Conservation (phyloP, 805 yeast species). For the Metschnikowia amazonensis region DNA sequence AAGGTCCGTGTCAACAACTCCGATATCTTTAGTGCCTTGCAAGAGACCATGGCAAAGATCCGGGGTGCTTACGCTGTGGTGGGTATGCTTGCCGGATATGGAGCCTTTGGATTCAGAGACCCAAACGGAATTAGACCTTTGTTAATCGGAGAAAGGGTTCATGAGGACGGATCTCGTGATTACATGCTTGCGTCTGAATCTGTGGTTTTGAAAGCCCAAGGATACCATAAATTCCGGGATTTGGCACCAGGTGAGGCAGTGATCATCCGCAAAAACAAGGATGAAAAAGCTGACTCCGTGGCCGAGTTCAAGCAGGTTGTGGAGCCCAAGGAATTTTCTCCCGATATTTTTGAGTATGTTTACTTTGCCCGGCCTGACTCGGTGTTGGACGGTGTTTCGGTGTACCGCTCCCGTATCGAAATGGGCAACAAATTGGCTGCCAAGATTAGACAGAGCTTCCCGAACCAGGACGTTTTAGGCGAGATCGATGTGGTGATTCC, state of each 20-base stretch:
- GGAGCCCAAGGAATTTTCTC: slow-evolving; percentile 73
- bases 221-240: slow-evolving; percentile 75
- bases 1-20: slow-evolving; percentile 88
- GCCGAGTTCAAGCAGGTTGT: slow-evolving; percentile 89
- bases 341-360: slow-evolving; percentile 95
- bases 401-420: slow-evolving; percentile 83
- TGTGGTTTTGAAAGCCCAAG: slow-evolving; percentile 90
- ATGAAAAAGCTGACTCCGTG: slow-evolving; percentile 28
- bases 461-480: slow-evolving; percentile 40
- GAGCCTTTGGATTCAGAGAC: slow-evolving; percentile 92
- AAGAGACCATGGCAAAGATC: slow-evolving; percentile 73
- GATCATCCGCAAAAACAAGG: slow-evolving; percentile 72
- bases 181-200: slow-evolving; percentile 95
- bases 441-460: slow-evolving; percentile 49
- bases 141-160: slow-evolving; percentile 75
- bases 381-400: slow-evolving; percentile 94
- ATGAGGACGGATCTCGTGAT: slow-evolving; percentile 66
- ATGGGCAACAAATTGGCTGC: slow-evolving; percentile 91
- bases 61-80: slow-evolving; percentile 98
- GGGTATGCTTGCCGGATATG: slow-evolving; percentile 94
- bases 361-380: slow-evolving; percentile 98
- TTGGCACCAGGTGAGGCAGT: slow-evolving; percentile 95
- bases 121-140: slow-evolving; percentile 96
- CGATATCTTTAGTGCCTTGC: slow-evolving; percentile 82
- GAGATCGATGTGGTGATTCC: slow-evolving; percentile 93